Conservation (phyloP, 192 early-diverging fungal species). For the Gonapodya sp. region DNA sequence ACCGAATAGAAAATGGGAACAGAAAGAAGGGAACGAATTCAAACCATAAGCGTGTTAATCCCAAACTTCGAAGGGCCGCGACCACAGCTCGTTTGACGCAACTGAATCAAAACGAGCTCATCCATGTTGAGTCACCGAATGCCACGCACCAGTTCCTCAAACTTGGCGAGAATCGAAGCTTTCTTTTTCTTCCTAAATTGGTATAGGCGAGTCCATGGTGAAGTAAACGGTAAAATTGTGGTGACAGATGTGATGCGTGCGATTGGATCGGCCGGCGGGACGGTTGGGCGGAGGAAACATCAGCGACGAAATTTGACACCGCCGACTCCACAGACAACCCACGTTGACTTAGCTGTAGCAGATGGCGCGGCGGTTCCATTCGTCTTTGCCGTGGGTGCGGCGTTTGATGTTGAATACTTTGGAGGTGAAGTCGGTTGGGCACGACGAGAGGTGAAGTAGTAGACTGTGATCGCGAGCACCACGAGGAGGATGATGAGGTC, state of each 20-base stretch:
- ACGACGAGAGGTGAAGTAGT: constrained; percentile 15
- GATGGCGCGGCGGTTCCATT: not conserved
- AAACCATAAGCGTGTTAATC: too few relatives aligned
- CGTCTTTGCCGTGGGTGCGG: not conserved
- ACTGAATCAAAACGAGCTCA: not conserved
- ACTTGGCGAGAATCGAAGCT: not conserved
- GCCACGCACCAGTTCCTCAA: not conserved
- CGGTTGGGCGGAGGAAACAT: too few relatives aligned
- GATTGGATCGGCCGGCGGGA: not conserved
- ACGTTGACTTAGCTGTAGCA: not conserved
- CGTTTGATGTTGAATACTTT: not conserved
- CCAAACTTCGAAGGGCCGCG: too few relatives aligned
- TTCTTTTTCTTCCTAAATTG: not conserved
- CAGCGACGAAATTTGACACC: too few relatives aligned
- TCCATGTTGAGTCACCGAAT: not conserved
- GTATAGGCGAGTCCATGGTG: too few relatives aligned
- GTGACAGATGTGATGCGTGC: not conserved
- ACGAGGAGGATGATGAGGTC: constrained; percentile 25
- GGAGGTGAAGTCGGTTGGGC: not conserved
- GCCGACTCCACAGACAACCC: not conserved
- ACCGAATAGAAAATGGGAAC: too few relatives aligned
- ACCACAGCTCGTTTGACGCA: too few relatives aligned
- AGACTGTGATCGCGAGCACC: constrained; percentile 18
- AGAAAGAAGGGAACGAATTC: too few relatives aligned
- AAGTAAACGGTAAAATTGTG: constrained; percentile 6